phyloP scores from a whole-genome alignment of 208 protist genomes.

The Wallacemonas rigidus region DNA sequence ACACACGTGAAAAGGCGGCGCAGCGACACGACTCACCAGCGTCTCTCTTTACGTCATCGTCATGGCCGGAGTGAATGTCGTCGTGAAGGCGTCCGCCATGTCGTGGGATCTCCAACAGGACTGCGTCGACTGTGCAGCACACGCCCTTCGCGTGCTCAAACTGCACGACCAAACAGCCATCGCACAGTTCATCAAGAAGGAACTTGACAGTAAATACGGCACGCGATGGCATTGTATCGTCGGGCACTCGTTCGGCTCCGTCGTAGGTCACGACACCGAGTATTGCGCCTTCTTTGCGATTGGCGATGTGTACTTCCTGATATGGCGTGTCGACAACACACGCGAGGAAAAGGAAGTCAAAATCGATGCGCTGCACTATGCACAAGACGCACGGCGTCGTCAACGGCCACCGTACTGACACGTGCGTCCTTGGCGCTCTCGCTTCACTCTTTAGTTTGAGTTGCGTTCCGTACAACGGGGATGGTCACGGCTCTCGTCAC shows the following conservation, averaged over 20 bases:
- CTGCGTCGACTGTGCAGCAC: conserved; percentile 82
- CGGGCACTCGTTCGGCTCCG: conserved; percentile 99
- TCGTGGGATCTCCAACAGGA: conserved; percentile 82
- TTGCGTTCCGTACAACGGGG: too few relatives aligned
- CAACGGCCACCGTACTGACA: conserved; percentile 17
- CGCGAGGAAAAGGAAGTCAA: conserved; percentile 39
- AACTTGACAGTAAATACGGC: conserved; percentile 98
- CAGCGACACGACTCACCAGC: too few relatives aligned
- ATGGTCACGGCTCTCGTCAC: too few relatives aligned
- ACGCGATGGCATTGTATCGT: conserved; percentile 99
- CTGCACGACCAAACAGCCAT: conserved; percentile 97
- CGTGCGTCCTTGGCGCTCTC: not conserved
- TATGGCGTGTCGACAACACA: conserved; percentile 91
- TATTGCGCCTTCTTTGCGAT: conserved; percentile 99
- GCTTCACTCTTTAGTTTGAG: not conserved
- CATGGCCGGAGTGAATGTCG: conserved; percentile 67
- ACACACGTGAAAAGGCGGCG: too few relatives aligned
- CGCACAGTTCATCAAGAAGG: conserved; percentile 99
- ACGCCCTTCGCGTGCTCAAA: conserved; percentile 59
- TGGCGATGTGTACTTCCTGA: conserved; percentile 97
- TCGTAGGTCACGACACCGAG: conserved; percentile 98
- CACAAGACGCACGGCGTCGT: conserved; percentile 21
- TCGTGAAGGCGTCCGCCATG: conserved; percentile 85
- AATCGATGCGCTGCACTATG: conserved; percentile 19
- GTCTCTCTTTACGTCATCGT: not conserved